Conservation (phyloP, 192 early-diverging fungal genomes). For the Chytriomyces hyalinus region DNA sequence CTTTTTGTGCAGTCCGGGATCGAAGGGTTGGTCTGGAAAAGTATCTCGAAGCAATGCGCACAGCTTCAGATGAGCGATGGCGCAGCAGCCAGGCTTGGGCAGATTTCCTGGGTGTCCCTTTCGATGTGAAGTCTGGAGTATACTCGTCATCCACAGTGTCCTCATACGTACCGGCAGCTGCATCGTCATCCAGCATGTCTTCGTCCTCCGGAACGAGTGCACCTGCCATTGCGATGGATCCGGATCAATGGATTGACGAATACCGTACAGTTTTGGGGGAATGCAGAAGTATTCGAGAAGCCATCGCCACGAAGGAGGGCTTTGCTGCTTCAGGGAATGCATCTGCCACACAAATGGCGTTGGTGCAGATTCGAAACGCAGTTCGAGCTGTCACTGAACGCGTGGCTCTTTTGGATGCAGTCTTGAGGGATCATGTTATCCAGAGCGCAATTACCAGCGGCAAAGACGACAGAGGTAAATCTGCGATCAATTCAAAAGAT, state of each 20-base stretch:
- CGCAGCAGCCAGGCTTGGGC: conserved; percentile 72
- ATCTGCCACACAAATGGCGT: conserved; percentile 75
- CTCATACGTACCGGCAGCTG: neutral
- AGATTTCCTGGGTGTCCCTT: conserved; percentile 75
- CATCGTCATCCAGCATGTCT: neutral
- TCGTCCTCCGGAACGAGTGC: no score
- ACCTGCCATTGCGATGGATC: neutral
- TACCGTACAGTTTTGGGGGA: conserved; percentile 64
- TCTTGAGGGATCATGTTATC: conserved; percentile 36
- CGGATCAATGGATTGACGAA: conserved; percentile 75
- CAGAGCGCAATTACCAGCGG: neutral
- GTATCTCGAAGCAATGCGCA: conserved; percentile 77
- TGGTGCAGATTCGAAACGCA: conserved; percentile 77
- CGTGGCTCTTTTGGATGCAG: conserved; percentile 59
- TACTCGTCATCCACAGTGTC: neutral
- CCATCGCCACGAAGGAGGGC: conserved; percentile 75
- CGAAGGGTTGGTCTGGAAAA: conserved; percentile 77
- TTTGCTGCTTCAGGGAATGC: conserved; percentile 73
- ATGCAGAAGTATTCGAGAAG: conserved; percentile 73
- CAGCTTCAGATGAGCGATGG: conserved; percentile 77
- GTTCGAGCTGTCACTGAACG: conserved; percentile 57
- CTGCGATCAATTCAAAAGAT: neutral
- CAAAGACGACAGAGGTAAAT: neutral
- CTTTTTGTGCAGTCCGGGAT: conserved; percentile 57
- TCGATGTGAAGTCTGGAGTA: conserved; percentile 30